phyloP scores from a whole-genome alignment of 495 filamentous ascomycete species.

The Geopyxis carbonaria region DNA sequence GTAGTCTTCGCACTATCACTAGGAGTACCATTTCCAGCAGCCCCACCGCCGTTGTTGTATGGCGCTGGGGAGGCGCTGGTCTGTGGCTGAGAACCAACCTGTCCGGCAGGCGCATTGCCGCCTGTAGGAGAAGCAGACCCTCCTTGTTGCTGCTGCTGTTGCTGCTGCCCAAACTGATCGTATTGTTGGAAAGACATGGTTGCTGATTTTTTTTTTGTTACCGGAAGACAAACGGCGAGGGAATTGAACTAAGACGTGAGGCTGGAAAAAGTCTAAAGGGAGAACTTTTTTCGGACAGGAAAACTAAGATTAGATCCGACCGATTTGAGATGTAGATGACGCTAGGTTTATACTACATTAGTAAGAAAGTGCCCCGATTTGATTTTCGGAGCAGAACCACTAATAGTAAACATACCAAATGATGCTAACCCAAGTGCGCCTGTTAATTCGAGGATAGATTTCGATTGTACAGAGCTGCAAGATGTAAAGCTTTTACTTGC shows the following conservation, averaged over 20 bases:
- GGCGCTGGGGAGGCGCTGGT: constrained; percentile 38
- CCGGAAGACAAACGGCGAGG: constrained; percentile 11
- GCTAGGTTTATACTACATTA: constrained; percentile 3
- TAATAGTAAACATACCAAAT: too few relatives aligned
- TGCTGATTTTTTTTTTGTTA: constrained; percentile 14
- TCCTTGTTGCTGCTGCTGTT: constrained; percentile 36
- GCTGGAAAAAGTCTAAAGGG: too few relatives aligned
- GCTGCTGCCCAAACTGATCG: constrained; percentile 38
- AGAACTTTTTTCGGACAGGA: constrained; percentile 8
- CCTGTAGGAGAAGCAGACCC: constrained; percentile 31
- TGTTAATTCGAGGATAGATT: not conserved
- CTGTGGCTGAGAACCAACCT: constrained; percentile 33
- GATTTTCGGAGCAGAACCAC: too few relatives aligned
- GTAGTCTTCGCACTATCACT: constrained; percentile 59
- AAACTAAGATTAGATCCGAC: constrained; percentile 9
- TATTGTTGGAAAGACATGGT: constrained; percentile 39
- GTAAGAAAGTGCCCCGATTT: too few relatives aligned
- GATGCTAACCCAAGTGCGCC: too few relatives aligned
- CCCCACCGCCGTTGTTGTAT: constrained; percentile 33
- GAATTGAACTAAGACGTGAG: too few relatives aligned
- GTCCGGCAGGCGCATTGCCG: constrained; percentile 35
- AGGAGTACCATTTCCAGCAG: constrained; percentile 32
- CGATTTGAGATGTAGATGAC: constrained; percentile 4
- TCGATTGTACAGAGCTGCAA: too few relatives aligned
- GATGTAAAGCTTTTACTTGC: constrained; percentile 1